Base-by-base conservation (phyloP, 768 basidiomycete species). In the Hypsizygus marmoreus region DNA sequence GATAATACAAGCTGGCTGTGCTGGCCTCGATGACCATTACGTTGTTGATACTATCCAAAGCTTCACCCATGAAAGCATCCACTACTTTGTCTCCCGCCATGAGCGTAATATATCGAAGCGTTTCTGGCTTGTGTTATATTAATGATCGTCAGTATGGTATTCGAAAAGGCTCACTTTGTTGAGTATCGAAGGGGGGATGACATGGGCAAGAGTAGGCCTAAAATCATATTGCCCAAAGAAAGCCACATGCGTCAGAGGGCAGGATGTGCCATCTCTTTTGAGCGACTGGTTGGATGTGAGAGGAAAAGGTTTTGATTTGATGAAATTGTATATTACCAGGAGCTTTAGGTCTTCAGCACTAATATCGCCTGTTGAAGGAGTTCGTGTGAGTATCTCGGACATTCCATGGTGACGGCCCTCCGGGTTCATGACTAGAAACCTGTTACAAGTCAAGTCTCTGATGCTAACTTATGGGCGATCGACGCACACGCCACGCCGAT, bases 261-360 rank as follows among this genome's bases (percentile, higher is more conserved):
- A 57, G n/a, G 46, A 48, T 7, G 43, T 47, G 14, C 55, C 55
- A 30, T 57, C 56, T 9, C 53, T 50, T 54, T 57, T 54, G 20
- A 54, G 17, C 22, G 41, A 43, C 53, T 51, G 34, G 19, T 20
- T 9, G 14, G 24, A 14, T 22, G 8, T 4, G 5, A 30, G 24
- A 13, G 17, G 9, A 35, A 45, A 20, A 34, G 8, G 13, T 11
- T 2, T 4, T 34, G 16, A 19, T 16, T 26, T 20, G 6, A 1
- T 17, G 29, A 19, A 8, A 10, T 43, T 6, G 10, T 17, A 19
- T 37, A 26, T 45, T 33, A 52, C 48, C 41, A 39, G 40, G 20
- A 52, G 17, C 26, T 52, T 52, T 10, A 52, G 33, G 23, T 13
- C 25, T 4, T 43, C 45, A 8, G 34, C 32, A 3, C 6, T 43